Evolutionary conservation across 1,139 yeast species (phyloP).

Genomic region (Pichia sp.): DNA sequence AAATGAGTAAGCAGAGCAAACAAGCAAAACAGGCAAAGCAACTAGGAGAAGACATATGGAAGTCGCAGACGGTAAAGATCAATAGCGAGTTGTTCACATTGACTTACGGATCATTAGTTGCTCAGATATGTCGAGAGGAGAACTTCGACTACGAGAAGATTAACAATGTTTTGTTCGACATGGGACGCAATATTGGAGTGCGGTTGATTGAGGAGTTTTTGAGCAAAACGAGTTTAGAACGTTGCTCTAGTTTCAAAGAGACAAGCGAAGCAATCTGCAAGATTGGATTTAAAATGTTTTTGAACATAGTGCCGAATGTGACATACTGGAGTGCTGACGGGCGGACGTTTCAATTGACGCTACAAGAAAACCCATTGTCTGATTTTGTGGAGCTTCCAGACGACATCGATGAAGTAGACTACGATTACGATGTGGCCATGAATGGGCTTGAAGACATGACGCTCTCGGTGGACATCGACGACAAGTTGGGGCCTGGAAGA

Average conservation of each 20-base stretch:
- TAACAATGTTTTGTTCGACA: conserved; percentile 75
- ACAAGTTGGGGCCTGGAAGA: conserved; percentile 2
- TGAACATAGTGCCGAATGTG: conserved; percentile 70
- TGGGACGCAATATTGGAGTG: conserved; percentile 95
- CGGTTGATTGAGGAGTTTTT: conserved; percentile 89
- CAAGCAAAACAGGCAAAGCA: conserved; percentile 13
- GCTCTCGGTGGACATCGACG: conserved; percentile 4
- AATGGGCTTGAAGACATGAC: conserved; percentile 5
- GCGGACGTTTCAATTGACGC: conserved; percentile 65
- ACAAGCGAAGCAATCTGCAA: conserved; percentile 85
- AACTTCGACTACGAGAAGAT: conserved; percentile 73
- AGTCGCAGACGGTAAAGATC: conserved; percentile 79
- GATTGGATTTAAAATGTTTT: conserved; percentile 84
- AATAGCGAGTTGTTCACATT: conserved; percentile 89
- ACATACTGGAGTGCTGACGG: conserved; percentile 74
- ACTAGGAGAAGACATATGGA: conserved; percentile 90
- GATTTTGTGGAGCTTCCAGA: conserved; percentile 90
- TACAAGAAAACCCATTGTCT: conserved; percentile 85
- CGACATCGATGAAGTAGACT: conserved; percentile 35
- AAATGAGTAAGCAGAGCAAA: conserved; percentile 8
- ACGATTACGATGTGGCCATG: conserved; percentile 2
- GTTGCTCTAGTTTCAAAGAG: conserved; percentile 77
- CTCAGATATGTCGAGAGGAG: conserved; percentile 86
- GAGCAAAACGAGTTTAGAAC: conserved; percentile 76
- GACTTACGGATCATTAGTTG: conserved; percentile 90